Evolutionary conservation across 345 rosid genomes (phyloP).

Genomic region (Geranium rotundifolium): DNA sequence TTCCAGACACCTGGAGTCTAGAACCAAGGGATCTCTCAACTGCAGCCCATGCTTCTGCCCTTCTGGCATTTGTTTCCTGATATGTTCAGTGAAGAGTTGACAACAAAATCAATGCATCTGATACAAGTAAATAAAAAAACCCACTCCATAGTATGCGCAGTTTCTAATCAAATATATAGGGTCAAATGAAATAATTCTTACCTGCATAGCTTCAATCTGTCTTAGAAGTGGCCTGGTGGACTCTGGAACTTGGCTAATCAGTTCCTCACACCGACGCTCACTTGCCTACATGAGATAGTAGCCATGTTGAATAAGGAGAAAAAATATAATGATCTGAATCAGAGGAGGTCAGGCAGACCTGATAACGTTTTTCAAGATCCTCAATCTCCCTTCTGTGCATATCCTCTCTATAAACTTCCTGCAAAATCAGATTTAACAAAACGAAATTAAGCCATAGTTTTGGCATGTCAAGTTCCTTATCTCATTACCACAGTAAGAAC

Average conservation of each 20-base stretch:
- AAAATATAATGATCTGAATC: neutral
- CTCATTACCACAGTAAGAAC: conserved; percentile 5
- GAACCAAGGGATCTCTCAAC: conserved; percentile 86
- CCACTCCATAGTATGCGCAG: neutral
- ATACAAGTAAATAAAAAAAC: conserved; percentile 6
- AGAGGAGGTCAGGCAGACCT: conserved; percentile 28
- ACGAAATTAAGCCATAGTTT: conserved; percentile 2
- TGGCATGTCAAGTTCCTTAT: conserved; percentile 2
- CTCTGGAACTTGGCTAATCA: conserved; percentile 94
- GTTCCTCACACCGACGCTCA: conserved; percentile 98
- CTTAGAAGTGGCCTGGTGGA: conserved; percentile 95
- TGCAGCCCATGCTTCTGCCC: conserved; percentile 95
- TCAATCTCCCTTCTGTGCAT: conserved; percentile 65
- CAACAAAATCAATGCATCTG: conserved; percentile 3
- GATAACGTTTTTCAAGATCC: conserved; percentile 90
- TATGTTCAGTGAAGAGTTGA: conserved; percentile 14
- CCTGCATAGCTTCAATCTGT: conserved; percentile 99
- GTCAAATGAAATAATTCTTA: conserved; percentile 9
- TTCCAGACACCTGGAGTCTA: conserved; percentile 66
- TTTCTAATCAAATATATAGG: neutral
- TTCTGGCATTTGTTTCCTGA: conserved; percentile 84
- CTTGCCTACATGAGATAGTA: conserved; percentile 48
- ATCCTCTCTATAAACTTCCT: conserved; percentile 84
- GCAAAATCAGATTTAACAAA: conserved; percentile 12
- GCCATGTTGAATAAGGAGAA: neutral